Conservation (phyloP, 768 basidiomycete genomes). For the Cantharellus anzutake region DNA sequence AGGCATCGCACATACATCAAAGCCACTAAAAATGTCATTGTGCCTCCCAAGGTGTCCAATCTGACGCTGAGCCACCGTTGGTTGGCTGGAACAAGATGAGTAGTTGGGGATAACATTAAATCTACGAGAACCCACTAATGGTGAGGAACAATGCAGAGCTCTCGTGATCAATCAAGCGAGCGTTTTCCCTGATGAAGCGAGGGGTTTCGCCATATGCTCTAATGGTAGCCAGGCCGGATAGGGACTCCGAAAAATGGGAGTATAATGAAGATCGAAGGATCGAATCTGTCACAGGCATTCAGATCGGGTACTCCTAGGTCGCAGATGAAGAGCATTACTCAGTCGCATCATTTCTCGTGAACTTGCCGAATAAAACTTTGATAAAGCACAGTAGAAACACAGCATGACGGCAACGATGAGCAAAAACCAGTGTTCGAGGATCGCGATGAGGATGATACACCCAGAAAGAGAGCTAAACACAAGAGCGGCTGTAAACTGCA, state of each 20-base stretch:
- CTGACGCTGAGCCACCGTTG: conserved; percentile 77
- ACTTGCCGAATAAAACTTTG: conserved; percentile 48
- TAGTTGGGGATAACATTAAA: neutral
- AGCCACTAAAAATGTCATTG: conserved; percentile 32
- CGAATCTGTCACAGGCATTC: conserved; percentile 31
- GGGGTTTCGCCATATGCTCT: conserved; percentile 64
- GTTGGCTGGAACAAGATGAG: conserved; percentile 3
- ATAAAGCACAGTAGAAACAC: conserved; percentile 45
- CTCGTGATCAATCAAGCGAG: neutral
- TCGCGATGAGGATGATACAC: conserved; percentile 34
- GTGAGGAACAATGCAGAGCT: conserved; percentile 20
- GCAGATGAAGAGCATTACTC: conserved; percentile 12
- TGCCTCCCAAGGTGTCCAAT: conserved; percentile 65
- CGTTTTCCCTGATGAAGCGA: neutral
- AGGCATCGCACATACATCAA: conserved; percentile 41
- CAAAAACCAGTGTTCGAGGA: conserved; percentile 44
- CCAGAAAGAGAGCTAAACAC: conserved; percentile 33
- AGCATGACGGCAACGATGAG: conserved; percentile 33
- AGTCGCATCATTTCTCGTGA: conserved; percentile 53
- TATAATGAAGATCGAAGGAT: conserved; percentile 76
- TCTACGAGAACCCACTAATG: conserved; percentile 16
- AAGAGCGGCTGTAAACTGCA: conserved; percentile 23
- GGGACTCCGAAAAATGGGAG: conserved; percentile 79
- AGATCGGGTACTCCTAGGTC: neutral
- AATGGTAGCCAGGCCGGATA: conserved; percentile 74